Evolutionary conservation across 257 asterid genomes (phyloP).

Genomic region (Fraxinus excelsior): DNA sequence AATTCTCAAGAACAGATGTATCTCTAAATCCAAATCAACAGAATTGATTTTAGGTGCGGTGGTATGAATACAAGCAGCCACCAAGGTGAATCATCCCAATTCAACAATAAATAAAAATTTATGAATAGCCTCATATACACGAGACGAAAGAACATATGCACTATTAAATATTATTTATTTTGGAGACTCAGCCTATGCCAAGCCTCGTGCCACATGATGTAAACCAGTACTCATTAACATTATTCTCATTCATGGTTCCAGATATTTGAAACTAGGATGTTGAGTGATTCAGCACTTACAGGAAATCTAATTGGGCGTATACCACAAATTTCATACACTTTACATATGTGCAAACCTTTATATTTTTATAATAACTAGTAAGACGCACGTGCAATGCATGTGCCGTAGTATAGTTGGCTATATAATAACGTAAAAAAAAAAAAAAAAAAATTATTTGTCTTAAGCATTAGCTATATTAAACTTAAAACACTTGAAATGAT

Average conservation of each 20-base stretch:
- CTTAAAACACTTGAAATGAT: too few species aligned
- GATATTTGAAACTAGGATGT: not conserved
- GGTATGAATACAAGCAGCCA: not conserved
- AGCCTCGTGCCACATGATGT: not conserved
- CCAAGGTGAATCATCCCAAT: not conserved
- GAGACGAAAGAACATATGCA: not conserved
- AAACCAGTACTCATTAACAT: not conserved
- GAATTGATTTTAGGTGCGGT: not conserved
- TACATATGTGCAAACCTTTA: not conserved
- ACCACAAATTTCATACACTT: not conserved
- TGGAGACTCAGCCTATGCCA: not conserved
- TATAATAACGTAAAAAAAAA: too few species aligned
- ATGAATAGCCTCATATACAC: not conserved
- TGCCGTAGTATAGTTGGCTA: too few species aligned
- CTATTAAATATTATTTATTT: not conserved
- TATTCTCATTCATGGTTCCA: not conserved
- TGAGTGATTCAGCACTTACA: not conserved
- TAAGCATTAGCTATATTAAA: too few species aligned
- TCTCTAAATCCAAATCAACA: not conserved
- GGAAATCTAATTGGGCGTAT: not conserved
- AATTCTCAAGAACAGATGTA: not conserved
- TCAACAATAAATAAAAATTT: not conserved
- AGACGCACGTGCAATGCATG: too few species aligned
- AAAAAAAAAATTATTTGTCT: too few species aligned
- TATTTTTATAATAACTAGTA: not conserved